A percentile compares a stretch with the other conserved stretches of the same genome.
Conservation (phyloP, 2,329 filamentous ascomycete species). For the Neoarthrinium moseri region DNA sequence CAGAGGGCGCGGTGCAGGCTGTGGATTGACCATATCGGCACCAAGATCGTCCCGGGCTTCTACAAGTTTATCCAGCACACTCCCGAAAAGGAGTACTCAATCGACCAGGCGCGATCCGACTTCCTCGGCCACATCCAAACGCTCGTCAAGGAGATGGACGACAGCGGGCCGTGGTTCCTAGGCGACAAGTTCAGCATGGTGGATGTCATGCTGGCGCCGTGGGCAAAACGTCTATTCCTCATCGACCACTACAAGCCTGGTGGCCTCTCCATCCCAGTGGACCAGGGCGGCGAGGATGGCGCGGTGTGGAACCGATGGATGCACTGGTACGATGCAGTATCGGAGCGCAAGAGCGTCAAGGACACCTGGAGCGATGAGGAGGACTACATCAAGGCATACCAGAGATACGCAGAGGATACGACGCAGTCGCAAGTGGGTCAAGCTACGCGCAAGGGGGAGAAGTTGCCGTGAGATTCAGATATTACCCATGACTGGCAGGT, state of each 20-base stretch:
- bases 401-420: constrained; percentile 64
- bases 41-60: constrained; percentile 66
- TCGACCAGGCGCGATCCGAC: constrained; percentile 55
- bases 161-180: constrained; percentile 63
- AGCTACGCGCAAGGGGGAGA: constrained; percentile 61
- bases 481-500: not conserved
- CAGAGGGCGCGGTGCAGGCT: constrained; percentile 63
- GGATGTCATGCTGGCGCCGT: constrained; percentile 71
- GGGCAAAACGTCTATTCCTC: constrained; percentile 69
- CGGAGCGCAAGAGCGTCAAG: constrained; percentile 59
- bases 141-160: constrained; percentile 62
- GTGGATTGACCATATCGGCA: constrained; percentile 73
- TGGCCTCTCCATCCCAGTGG: constrained; percentile 43
- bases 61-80: constrained; percentile 62
- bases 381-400: constrained; percentile 68
- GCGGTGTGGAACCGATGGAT: constrained; percentile 63
- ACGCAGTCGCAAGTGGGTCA: constrained; percentile 61
- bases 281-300: constrained; percentile 43
- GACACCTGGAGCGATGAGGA: constrained; percentile 68
- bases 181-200: constrained; percentile 64
- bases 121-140: constrained; percentile 59
- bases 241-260: constrained; percentile 72
- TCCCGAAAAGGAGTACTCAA: constrained; percentile 42
- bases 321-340: constrained; percentile 60
- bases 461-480: constrained; percentile 50